Percentiles rank a stretch among this genome's conserved stretches.
These are phyloP conservation scores for Cetradonia linearis DNA, from an alignment of 495 filamentous ascomycete species.

Conservation along the genomic window DNA sequence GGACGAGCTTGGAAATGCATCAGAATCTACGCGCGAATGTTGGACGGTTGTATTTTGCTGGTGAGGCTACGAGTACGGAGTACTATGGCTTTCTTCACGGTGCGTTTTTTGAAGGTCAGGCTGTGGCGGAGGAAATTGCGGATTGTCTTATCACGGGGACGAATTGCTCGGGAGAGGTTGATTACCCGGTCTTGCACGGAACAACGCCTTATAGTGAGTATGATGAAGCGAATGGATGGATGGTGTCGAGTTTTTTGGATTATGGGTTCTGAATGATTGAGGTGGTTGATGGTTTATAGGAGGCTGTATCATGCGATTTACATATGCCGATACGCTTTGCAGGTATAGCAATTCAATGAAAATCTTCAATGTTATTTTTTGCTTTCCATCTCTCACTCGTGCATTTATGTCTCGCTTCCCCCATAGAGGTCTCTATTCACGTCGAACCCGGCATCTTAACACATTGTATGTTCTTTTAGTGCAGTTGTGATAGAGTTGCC, in stretches of 20 bases:
- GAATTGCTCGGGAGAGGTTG: constrained; percentile 19
- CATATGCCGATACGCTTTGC: not conserved
- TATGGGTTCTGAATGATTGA: constrained; percentile 3
- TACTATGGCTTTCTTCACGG: constrained; percentile 69
- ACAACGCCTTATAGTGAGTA: constrained; percentile 27
- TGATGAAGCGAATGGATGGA: constrained; percentile 30
- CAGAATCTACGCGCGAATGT: constrained; percentile 65
- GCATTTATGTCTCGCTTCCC: not conserved
- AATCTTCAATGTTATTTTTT: not conserved
- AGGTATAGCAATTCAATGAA: not conserved
- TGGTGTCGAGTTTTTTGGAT: constrained; percentile 24
- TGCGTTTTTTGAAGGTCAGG: constrained; percentile 51
- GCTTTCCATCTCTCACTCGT: not conserved
- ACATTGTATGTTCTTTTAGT: not conserved
- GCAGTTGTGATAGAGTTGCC: not conserved
- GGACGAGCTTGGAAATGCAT: constrained; percentile 56
- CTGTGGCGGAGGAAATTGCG: constrained; percentile 44
- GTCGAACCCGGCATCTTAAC: not conserved
- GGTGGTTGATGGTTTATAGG: not conserved
- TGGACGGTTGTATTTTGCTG: constrained; percentile 57
- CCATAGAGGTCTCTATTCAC: not conserved
- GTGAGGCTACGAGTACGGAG: constrained; percentile 57
- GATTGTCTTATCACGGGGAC: constrained; percentile 27
- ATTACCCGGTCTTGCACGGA: constrained; percentile 31
- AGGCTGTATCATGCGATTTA: not conserved